Conservation (phyloP, 441 rosid species). For the Caryocar brasiliense region DNA sequence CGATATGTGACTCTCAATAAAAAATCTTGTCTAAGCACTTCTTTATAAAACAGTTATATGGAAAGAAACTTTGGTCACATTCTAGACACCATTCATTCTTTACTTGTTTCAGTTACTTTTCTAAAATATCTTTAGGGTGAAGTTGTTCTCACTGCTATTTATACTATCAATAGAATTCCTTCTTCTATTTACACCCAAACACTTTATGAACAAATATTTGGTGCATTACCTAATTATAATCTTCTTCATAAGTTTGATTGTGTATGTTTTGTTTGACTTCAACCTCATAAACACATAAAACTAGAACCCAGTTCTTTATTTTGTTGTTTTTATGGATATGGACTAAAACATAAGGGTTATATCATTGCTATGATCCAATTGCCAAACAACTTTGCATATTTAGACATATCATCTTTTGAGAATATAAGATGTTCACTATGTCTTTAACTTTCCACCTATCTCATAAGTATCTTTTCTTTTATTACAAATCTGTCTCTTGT, state of each 20-base stretch:
- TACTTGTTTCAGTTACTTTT: not conserved
- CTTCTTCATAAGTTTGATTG: not conserved
- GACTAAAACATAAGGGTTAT: not conserved
- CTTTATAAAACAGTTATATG: not conserved
- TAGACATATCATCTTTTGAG: not conserved
- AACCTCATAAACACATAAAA: not conserved
- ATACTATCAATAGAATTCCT: not conserved
- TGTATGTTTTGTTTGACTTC: not conserved
- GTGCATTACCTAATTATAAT: not conserved
- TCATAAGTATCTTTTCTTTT: too few species aligned
- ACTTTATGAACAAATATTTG: not conserved
- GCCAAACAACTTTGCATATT: not conserved
- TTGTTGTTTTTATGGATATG: not conserved
- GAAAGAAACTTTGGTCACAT: not conserved
- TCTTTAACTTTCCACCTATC: not conserved
- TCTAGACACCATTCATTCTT: not conserved
- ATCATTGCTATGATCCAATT: not conserved
- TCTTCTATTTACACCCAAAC: not conserved
- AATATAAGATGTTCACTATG: not conserved
- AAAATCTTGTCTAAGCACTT: fast-evolving
- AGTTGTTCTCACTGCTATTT: not conserved
- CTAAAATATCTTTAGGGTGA: not conserved
- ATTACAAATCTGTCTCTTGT: not conserved
- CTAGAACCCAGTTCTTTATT: not conserved
- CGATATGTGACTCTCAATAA: not conserved